Base-by-base conservation (phyloP, 352 stramenopile species). In the Phytophthora fragariae region DNA sequence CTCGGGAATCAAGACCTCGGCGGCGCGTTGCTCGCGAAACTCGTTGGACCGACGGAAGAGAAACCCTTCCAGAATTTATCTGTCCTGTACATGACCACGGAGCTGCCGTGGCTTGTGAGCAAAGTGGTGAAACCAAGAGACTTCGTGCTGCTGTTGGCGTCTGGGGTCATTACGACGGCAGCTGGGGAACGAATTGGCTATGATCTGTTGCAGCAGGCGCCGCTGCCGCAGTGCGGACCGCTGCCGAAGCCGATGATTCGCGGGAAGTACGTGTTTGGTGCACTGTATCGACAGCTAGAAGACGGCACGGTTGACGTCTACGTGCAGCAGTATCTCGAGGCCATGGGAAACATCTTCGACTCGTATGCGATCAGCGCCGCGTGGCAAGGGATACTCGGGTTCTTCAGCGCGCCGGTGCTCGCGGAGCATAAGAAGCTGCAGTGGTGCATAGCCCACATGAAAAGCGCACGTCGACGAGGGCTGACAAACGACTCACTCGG, bases 1-100 rank as follows among this genome's bases (percentile, higher is more conserved):
- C 58, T 79, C 5, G 71, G 62, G 9, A 75, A 76, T 11, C 63
- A 73, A n/a, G 61, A 79, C 19, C 65, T 76, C 35, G 55, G 82
- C 46, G 77, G 75, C 39, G 79, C 79, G 52, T 77, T 92, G 66
- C 79, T 92, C 54, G 82, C 86, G 57, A 84, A 74, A 67, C 79
- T 92, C 17, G 62, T 82, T 8, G 69, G 80, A 0, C 72, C 84
- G 14, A 86, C 75, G 0, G 53, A 74, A 1, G 68, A 76, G n/a
- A 73, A 85, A 21, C 79, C 76, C 10, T 90, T 82, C 55, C 62
- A 82, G 52, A 86, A 82, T 55, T 64, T 88, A 15, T 80, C 74
- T 2, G 72, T 90, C 59, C 75, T 86, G 46, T 88, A 83, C 67
- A 72, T 87, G 65, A 70, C 73, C n/a, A 77, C 58, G 31, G 68